phyloP scores from a whole-genome alignment of 768 basidiomycete species.

The Pluteus cervinus region DNA sequence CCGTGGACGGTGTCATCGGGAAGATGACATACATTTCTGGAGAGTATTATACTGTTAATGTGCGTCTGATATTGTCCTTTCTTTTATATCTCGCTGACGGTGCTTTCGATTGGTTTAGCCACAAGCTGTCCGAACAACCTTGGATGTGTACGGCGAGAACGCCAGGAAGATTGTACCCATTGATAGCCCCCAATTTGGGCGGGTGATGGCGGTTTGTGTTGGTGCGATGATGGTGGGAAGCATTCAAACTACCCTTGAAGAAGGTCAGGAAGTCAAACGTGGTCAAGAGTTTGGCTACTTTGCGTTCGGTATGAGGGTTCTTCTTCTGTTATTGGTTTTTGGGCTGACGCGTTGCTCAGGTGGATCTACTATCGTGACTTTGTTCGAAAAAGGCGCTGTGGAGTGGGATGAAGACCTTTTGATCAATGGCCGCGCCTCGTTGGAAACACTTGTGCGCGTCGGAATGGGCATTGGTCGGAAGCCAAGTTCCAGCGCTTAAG shows the following conservation, averaged over 20 bases:
- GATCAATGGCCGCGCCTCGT: conserved; percentile 75
- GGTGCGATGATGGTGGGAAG: conserved; percentile 96
- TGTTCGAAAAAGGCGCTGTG: conserved; percentile 82
- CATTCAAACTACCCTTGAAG: conserved; percentile 80
- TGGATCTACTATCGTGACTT: conserved; percentile 85
- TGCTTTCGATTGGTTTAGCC: conserved; percentile 41
- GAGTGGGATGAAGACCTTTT: conserved; percentile 91
- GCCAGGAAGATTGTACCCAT: conserved; percentile 89
- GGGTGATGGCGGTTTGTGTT: conserved; percentile 87
- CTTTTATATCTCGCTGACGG: conserved; percentile 1
- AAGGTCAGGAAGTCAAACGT: conserved; percentile 73
- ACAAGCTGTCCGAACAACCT: conserved; percentile 84
- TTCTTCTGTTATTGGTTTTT: conserved; percentile 3
- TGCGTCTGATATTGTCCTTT: conserved; percentile 28
- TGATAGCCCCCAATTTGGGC: conserved; percentile 82
- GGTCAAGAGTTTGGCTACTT: conserved; percentile 95
- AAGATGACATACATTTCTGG: conserved; percentile 78
- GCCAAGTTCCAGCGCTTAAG: too few relatives aligned
- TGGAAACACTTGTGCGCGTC: conserved; percentile 86
- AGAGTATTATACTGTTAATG: conserved; percentile 96
- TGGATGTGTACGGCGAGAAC: conserved; percentile 96
- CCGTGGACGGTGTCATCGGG: conserved; percentile 82
- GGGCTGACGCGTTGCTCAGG: conserved; percentile 34
- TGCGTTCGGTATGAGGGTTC: conserved; percentile 69
- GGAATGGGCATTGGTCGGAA: conserved; percentile 79